Conservation (phyloP, 768 basidiomycete species). For the Boletus vermiculosoides region DNA sequence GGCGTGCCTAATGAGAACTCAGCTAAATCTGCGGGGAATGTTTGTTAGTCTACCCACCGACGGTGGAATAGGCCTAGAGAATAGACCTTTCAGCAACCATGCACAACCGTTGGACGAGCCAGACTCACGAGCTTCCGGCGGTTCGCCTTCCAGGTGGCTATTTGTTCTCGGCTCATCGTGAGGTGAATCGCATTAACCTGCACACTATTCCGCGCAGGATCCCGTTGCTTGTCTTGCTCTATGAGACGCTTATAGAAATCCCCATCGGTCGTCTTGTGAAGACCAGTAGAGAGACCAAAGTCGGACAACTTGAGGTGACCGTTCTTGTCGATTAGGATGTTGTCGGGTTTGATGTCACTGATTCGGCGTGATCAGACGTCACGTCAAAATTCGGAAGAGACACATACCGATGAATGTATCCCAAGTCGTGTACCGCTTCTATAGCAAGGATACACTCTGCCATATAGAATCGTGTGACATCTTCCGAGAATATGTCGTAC, state of each 20-base stretch:
- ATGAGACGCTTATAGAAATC: constrained; percentile 91
- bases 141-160: constrained; percentile 99
- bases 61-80: constrained; percentile 87
- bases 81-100: constrained; percentile 8
- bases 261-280: constrained; percentile 94
- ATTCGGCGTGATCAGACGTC: constrained; percentile 1
- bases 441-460: constrained; percentile 98
- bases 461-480: constrained; percentile 98
- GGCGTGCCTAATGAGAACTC: constrained; percentile 29
- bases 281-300: constrained; percentile 95
- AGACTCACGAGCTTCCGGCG: constrained; percentile 81
- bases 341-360: constrained; percentile 99
- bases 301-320: constrained; percentile 98
- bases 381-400: not conserved
- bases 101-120: not conserved
- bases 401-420: constrained; percentile 93
- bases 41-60: constrained; percentile 38
- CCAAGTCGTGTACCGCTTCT: constrained; percentile 97
- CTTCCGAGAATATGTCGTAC: constrained; percentile 98
- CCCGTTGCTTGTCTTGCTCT: constrained; percentile 67
- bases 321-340: constrained; percentile 95
- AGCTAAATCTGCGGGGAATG: not conserved
- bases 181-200: constrained; percentile 97
- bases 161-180: constrained; percentile 95
- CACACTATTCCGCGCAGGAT: constrained; percentile 85